These are phyloP conservation scores for Abrus pulchellus DNA, from an alignment of 306 rosid species.

Conservation along the genomic window DNA sequence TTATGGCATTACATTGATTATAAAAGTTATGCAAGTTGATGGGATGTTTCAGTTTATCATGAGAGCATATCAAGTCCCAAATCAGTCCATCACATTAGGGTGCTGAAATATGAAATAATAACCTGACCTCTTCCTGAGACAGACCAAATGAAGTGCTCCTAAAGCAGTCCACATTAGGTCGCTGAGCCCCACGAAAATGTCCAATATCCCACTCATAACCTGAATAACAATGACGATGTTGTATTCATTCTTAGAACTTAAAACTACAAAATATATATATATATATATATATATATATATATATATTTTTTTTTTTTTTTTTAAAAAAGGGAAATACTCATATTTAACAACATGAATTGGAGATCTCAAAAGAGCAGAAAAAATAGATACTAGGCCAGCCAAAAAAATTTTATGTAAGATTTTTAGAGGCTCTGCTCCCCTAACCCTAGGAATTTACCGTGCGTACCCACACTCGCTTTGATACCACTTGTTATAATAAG, in stretches of 20 bases:
- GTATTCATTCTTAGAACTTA: constrained; percentile 46
- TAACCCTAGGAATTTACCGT: too few relatives aligned
- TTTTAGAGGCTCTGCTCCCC: too few relatives aligned
- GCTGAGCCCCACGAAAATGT: constrained; percentile 80
- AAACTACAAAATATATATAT: constrained; percentile 33
- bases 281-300: background rate
- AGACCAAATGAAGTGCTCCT: constrained; percentile 92
- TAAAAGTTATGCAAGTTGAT: constrained; percentile 22
- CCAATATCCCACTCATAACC: constrained; percentile 99
- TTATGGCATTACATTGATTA: constrained; percentile 24
- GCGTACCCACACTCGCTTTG: too few relatives aligned
- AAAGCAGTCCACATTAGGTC: constrained; percentile 92
- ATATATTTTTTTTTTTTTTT: too few relatives aligned
- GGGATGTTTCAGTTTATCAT: constrained; percentile 40
- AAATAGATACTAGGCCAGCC: constrained; percentile 3
- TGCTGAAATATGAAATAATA: constrained; percentile 40
- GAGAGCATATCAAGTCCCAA: constrained; percentile 25
- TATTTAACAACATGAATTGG: background rate
- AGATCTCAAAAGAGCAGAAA: constrained; percentile 17
- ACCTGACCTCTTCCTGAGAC: constrained; percentile 72
- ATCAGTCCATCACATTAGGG: constrained; percentile 32
- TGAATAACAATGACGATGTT: constrained; percentile 56
- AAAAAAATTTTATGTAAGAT: background rate
- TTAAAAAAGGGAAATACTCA: too few relatives aligned
- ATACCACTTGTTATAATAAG: too few relatives aligned